phyloP scores from a whole-genome alignment of 2,329 filamentous ascomycete species.

The Cladobotryum mycophilum region DNA sequence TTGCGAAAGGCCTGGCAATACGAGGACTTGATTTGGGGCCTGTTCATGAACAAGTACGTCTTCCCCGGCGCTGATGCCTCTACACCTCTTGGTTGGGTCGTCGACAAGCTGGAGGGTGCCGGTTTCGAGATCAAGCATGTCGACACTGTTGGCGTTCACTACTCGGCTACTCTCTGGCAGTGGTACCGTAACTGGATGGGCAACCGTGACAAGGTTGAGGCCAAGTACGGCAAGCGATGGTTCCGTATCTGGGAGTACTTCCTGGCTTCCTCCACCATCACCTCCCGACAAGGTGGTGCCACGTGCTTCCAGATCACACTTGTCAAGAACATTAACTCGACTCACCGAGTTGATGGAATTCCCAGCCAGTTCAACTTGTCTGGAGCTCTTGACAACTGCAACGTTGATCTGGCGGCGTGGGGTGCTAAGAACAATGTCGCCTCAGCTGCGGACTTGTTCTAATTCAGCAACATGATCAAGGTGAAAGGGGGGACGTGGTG shows the following conservation, averaged over 20 bases:
- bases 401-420: slow-evolving; percentile 29
- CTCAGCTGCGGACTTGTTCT: slow-evolving; percentile 25
- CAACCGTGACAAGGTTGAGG: slow-evolving; percentile 86
- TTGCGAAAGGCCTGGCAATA: slow-evolving; percentile 95
- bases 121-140: slow-evolving; percentile 73
- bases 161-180: slow-evolving; percentile 91
- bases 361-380: slow-evolving; percentile 61
- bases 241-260: slow-evolving; percentile 96
- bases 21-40: slow-evolving; percentile 94
- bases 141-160: slow-evolving; percentile 94
- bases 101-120: slow-evolving; percentile 73
- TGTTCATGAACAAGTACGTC: slow-evolving; percentile 99
- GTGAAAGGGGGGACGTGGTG: not conserved
- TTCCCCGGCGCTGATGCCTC: slow-evolving; percentile 97
- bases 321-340: slow-evolving; percentile 90
- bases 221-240: slow-evolving; percentile 94
- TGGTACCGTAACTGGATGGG: slow-evolving; percentile 99
- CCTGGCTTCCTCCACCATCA: slow-evolving; percentile 79
- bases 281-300: slow-evolving; percentile 75
- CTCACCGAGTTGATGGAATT: slow-evolving; percentile 75
- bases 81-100: slow-evolving; percentile 81
- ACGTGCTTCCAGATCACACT: slow-evolving; percentile 85
- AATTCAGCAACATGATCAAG: not conserved
- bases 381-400: slow-evolving; percentile 47
- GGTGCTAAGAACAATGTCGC: slow-evolving; percentile 32